Conservation (phyloP, 2,329 filamentous ascomycete genomes). For the Huntiella savannae region DNA sequence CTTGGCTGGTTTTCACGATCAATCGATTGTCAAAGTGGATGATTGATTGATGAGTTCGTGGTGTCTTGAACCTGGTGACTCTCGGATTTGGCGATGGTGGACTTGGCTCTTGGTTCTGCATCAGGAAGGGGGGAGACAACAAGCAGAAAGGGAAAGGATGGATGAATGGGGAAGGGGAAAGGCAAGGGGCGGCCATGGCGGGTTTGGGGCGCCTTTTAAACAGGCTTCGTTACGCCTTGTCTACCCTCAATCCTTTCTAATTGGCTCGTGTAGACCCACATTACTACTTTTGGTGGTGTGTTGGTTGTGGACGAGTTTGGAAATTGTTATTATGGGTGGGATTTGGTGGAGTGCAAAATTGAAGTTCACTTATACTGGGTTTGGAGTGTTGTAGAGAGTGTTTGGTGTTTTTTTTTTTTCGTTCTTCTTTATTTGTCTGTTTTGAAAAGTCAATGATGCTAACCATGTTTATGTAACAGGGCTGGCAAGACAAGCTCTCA, state of each 20-base stretch:
- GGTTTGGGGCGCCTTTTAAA: constrained; percentile 10
- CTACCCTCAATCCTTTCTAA: constrained; percentile 2
- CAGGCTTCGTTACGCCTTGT: background rate
- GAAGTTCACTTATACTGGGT: background rate
- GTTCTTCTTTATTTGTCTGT: background rate
- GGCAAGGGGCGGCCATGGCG: constrained; percentile 2
- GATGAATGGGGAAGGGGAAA: constrained; percentile 7
- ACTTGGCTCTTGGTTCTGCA: background rate
- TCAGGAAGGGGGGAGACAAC: background rate
- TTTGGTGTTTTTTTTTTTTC: background rate
- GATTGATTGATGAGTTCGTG: background rate
- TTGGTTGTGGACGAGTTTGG: too few species aligned
- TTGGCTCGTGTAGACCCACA: constrained; percentile 5
- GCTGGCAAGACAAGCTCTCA: constrained; percentile 85
- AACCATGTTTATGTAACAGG: constrained; percentile 29
- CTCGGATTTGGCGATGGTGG: constrained; percentile 8
- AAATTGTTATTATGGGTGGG: too few species aligned
- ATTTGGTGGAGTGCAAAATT: background rate
- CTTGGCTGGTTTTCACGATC: too few species aligned
- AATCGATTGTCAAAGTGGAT: too few species aligned
- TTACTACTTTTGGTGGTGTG: background rate
- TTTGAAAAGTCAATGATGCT: constrained; percentile 2
- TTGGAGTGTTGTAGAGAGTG: background rate
- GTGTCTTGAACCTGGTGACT: constrained; percentile 1
- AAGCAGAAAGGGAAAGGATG: background rate